Percentiles rank a stretch among this genome's conserved stretches.
Evolutionary conservation across 2,329 filamentous ascomycete genomes (phyloP).

Genomic region (Exophiala aquamarina): DNA sequence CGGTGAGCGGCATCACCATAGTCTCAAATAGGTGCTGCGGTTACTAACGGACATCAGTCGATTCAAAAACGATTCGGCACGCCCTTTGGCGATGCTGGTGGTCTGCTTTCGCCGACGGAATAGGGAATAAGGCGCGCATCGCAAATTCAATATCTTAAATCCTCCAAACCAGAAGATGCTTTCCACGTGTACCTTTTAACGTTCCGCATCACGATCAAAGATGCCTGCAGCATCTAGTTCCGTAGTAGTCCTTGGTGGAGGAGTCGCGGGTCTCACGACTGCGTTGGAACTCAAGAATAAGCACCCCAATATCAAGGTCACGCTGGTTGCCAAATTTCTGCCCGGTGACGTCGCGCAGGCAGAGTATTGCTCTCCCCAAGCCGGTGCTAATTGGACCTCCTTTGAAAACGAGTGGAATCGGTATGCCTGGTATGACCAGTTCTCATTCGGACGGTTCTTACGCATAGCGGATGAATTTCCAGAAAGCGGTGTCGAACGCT

Average conservation of each 20-base stretch:
- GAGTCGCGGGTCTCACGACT: constrained; percentile 60
- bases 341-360: constrained; percentile 76
- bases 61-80: no score
- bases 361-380: constrained; percentile 80
- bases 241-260: constrained; percentile 45
- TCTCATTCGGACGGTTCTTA: constrained; percentile 59
- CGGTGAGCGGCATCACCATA: no score
- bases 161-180: no score
- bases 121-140: no score
- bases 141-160: no score
- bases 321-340: constrained; percentile 76
- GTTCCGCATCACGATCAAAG: no score
- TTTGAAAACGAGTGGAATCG: constrained; percentile 29
- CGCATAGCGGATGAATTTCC: constrained; percentile 60
- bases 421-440: constrained; percentile 51
- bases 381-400: constrained; percentile 71
- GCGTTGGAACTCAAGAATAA: constrained; percentile 55
- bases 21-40: no score
- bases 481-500: constrained; percentile 67
- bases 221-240: no score
- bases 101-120: no score
- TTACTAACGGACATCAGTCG: no score
- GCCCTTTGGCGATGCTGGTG: no score
- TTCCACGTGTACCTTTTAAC: no score
- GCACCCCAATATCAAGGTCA: constrained; percentile 51